Percentiles rank a stretch among this genome's conserved stretches.
phyloP scores from a whole-genome alignment of 495 filamentous ascomycete genomes.

The Podospora pseudocomata region DNA sequence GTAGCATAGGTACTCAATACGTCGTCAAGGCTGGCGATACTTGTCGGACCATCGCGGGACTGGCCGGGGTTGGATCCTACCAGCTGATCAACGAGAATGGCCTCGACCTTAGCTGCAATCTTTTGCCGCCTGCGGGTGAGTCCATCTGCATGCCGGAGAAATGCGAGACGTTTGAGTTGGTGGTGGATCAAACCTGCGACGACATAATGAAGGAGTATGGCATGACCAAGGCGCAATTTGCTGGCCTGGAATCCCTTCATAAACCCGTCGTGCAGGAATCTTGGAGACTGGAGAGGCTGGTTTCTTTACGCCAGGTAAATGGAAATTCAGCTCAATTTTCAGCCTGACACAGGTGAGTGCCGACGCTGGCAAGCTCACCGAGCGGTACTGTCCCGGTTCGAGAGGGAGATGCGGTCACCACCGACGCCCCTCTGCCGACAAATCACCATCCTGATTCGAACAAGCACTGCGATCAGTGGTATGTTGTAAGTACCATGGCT shows the following conservation, averaged over 20 bases:
- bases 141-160: slow-evolving; percentile 15
- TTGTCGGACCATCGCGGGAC: slow-evolving; percentile 20
- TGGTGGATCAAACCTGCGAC: slow-evolving; percentile 14
- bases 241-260: slow-evolving; percentile 16
- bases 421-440: too few species aligned
- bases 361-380: too few species aligned
- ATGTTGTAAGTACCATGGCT: too few species aligned
- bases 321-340: too few species aligned
- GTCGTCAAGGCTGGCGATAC: slow-evolving; percentile 10
- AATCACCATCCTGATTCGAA: too few species aligned
- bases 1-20: too few species aligned
- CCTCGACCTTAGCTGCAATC: slow-evolving; percentile 19
- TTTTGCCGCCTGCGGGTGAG: neutral
- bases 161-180: slow-evolving; percentile 11
- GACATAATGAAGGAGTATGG: slow-evolving; percentile 11
- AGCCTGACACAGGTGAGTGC: too few species aligned
- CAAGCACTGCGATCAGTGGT: too few species aligned
- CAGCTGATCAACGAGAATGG: slow-evolving; percentile 25
- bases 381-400: too few species aligned
- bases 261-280: slow-evolving; percentile 13
- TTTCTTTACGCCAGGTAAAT: too few species aligned
- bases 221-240: slow-evolving; percentile 17
- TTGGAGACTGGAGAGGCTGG: too few species aligned
- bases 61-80: slow-evolving; percentile 14
- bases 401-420: too few species aligned